These are phyloP conservation scores for Kluyveromyces marxianus DNA, from an alignment of 1,139 yeast genomes.

Conservation along the genomic window DNA sequence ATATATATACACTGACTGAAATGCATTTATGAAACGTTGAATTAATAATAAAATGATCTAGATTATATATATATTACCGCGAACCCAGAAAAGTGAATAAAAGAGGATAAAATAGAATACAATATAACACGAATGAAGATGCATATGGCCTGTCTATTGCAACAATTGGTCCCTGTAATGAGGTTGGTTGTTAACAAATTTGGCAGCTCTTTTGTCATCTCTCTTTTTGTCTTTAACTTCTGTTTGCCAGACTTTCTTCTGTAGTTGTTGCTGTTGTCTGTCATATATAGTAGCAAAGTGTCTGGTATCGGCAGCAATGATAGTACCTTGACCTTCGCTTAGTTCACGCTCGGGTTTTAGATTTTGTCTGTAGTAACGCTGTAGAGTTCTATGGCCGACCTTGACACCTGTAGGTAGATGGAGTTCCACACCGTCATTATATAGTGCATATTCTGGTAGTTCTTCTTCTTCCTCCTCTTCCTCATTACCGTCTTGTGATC, in stretches of 20 bases:
- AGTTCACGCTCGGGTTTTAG: conserved; percentile 65
- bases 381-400: conserved; percentile 84
- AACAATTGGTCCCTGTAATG: conserved; percentile 87
- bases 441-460: conserved; percentile 39
- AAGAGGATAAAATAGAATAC: no score
- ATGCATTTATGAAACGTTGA: no score
- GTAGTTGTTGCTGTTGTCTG: conserved; percentile 47
- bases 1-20: no score
- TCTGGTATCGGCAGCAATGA: conserved; percentile 87
- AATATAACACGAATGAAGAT: not conserved
- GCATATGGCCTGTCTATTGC: conserved; percentile 39
- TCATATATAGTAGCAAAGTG: conserved; percentile 49
- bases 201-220: conserved; percentile 71
- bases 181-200: conserved; percentile 79
- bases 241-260: conserved; percentile 73
- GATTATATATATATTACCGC: not conserved
- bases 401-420: conserved; percentile 81
- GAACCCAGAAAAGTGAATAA: not conserved
- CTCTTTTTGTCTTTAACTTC: conserved; percentile 60
- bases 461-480: conserved; percentile 47
- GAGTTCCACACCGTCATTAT: conserved; percentile 66
- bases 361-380: conserved; percentile 79
- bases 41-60: no score
- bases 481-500: conserved; percentile 22
- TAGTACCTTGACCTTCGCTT: conserved; percentile 89